These are phyloP conservation scores for Diaporthe batatas DNA, from an alignment of 2,329 filamentous ascomycete genomes.

Conservation along the genomic window DNA sequence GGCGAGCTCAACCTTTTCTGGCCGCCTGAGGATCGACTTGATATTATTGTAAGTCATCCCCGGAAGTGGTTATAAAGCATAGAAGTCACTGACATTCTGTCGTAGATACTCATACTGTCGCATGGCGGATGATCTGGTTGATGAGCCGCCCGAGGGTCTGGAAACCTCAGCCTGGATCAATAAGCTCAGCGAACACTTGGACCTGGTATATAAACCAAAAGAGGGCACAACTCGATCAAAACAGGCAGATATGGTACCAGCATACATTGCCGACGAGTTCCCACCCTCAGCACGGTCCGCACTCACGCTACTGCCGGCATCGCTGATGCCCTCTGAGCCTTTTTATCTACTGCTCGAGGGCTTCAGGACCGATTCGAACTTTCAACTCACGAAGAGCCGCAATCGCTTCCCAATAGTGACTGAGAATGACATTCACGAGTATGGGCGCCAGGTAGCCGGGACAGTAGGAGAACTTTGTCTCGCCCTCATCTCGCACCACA, in stretches of 20 bases:
- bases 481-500: conserved; percentile 74
- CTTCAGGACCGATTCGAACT: conserved; percentile 76
- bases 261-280: conserved; percentile 63
- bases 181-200: conserved; percentile 69
- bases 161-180: conserved; percentile 71
- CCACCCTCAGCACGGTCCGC: conserved; percentile 66
- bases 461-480: conserved; percentile 79
- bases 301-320: conserved; percentile 69
- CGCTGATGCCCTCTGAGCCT: conserved; percentile 68
- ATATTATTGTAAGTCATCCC: conserved; percentile 66
- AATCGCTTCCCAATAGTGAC: conserved; percentile 68
- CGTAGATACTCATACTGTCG: conserved; percentile 78
- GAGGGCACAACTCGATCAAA: conserved; percentile 45
- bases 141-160: conserved; percentile 67
- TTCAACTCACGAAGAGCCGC: conserved; percentile 50
- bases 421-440: conserved; percentile 71
- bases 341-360: conserved; percentile 75
- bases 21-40: conserved; percentile 76
- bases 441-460: conserved; percentile 77
- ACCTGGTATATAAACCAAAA: conserved; percentile 61
- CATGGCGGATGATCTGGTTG: conserved; percentile 79
- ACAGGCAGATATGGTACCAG: conserved; percentile 36
- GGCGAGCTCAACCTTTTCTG: conserved; percentile 77
- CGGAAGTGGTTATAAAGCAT: not conserved
- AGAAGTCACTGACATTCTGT: conserved; percentile 37